A percentile compares a stretch with the other conserved stretches of the same genome.
phyloP scores from a whole-genome alignment of 495 filamentous ascomycete genomes.

The Chlorociboria aeruginascens region DNA sequence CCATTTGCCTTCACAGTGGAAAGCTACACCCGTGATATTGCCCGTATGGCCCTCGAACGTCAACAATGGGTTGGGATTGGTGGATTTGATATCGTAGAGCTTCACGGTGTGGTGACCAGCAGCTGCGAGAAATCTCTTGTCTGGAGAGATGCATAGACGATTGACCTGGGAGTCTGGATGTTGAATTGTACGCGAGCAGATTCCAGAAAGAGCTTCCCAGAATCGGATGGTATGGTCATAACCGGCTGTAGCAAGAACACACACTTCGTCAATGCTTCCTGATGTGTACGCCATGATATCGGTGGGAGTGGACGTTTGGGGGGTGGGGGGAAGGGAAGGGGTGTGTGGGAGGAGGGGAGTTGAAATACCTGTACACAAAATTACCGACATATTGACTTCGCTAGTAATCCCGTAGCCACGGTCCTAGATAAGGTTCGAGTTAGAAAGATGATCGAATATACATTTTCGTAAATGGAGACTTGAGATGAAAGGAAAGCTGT shows the following conservation, averaged over 20 bases:
- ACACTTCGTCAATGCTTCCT: neutral
- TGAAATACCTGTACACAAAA: neutral
- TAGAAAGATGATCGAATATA: too few species aligned
- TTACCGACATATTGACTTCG: neutral
- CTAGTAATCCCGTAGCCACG: too few species aligned
- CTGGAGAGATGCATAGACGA: constrained; percentile 92
- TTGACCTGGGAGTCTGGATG: constrained; percentile 98
- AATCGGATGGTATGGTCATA: constrained; percentile 99
- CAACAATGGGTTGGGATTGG: constrained; percentile 82
- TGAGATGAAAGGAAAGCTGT: too few species aligned
- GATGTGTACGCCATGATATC: neutral
- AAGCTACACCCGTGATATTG: constrained; percentile 92
- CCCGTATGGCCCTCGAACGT: constrained; percentile 91
- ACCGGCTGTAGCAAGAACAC: constrained; percentile 49
- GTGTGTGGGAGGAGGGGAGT: neutral
- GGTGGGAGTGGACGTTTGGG: neutral
- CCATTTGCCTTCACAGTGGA: constrained; percentile 98
- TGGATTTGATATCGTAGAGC: constrained; percentile 94
- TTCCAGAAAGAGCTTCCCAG: constrained; percentile 96
- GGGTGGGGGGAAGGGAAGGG: neutral
- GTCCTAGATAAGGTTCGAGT: too few species aligned
- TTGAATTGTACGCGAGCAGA: constrained; percentile 95
- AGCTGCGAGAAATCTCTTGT: constrained; percentile 91
- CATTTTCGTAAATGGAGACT: too few species aligned
- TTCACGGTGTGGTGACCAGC: constrained; percentile 92